Percentiles rank a stretch among this genome's conserved stretches.
Conservation (phyloP, 2,329 filamentous ascomycete species). For the Cryphonectria japonica region DNA sequence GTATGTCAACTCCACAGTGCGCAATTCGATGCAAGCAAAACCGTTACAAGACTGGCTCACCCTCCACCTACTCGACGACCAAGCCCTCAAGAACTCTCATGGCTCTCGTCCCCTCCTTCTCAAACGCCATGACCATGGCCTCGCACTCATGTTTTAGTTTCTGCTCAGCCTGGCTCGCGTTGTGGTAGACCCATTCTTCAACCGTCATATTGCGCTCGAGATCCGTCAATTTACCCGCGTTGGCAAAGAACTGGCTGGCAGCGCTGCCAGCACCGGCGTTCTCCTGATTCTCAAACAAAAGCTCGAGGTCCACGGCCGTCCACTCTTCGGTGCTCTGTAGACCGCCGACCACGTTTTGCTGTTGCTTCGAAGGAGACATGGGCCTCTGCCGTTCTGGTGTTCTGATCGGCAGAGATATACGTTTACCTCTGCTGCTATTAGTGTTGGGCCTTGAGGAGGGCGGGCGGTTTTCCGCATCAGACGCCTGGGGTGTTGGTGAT, state of each 20-base stretch:
- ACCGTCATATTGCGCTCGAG: conserved; percentile 90
- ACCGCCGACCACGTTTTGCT: conserved; percentile 54
- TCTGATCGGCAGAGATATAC: conserved; percentile 46
- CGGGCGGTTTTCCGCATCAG: conserved; percentile 79
- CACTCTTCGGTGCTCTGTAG: conserved; percentile 67
- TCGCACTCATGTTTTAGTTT: conserved; percentile 82
- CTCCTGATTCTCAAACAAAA: conserved; percentile 57
- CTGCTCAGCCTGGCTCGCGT: conserved; percentile 79
- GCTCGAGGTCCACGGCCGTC: conserved; percentile 76
- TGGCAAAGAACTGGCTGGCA: conserved; percentile 53
- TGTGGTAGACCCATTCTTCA: conserved; percentile 87
- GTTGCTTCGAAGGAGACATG: conserved; percentile 32
- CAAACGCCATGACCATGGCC: conserved; percentile 78
- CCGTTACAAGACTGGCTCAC: background rate
- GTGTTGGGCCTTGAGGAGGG: conserved; percentile 67
- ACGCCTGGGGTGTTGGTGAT: conserved; percentile 73
- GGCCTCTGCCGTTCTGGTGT: conserved; percentile 57
- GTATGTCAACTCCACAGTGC: background rate
- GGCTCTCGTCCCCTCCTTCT: conserved; percentile 78
- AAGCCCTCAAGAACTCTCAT: conserved; percentile 78
- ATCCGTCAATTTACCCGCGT: conserved; percentile 66
- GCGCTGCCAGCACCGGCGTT: conserved; percentile 52
- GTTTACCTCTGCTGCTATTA: conserved; percentile 49
- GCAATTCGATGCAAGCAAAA: background rate
- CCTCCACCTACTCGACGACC: conserved; percentile 46